Conservation (phyloP, 2,329 filamentous ascomycete species). For the Talaromyces rugulosus region DNA sequence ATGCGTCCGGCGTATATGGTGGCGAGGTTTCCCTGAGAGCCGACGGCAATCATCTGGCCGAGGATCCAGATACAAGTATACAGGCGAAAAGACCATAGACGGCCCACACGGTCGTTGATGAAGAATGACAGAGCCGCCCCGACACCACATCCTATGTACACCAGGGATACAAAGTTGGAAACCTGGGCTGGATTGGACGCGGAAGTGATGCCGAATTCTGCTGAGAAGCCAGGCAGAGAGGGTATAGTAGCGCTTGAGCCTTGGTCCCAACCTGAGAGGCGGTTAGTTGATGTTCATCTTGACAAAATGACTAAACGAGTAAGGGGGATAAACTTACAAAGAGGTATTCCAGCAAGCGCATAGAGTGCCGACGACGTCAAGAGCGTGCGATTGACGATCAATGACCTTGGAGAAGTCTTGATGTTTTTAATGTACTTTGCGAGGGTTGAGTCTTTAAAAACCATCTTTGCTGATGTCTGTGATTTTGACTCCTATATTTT, state of each 20-base stretch:
- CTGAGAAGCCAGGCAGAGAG: slow-evolving; percentile 30
- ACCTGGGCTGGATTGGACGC: slow-evolving; percentile 23
- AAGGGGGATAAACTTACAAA: background rate
- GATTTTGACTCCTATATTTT: background rate
- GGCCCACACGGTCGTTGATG: slow-evolving; percentile 37
- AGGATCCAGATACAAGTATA: slow-evolving; percentile 28
- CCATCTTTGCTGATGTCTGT: background rate
- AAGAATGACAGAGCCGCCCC: slow-evolving; percentile 35
- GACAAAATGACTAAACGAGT: background rate
- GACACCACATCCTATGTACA: slow-evolving; percentile 29
- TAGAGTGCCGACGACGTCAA: slow-evolving; percentile 6
- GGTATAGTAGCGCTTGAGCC: slow-evolving; percentile 24
- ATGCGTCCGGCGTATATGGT: slow-evolving; percentile 36
- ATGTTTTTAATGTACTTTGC: slow-evolving; percentile 9
- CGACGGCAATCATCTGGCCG: slow-evolving; percentile 20
- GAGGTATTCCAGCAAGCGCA: slow-evolving; percentile 7
- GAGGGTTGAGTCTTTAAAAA: slow-evolving; percentile 7
- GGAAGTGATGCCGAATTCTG: slow-evolving; percentile 30
- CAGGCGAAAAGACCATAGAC: slow-evolving; percentile 37
- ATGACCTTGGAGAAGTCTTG: slow-evolving; percentile 5
- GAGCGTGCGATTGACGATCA: slow-evolving; percentile 6
- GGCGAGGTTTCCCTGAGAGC: slow-evolving; percentile 14
- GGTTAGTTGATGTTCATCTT: background rate
- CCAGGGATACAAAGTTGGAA: slow-evolving; percentile 35
- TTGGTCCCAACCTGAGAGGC: slow-evolving; percentile 11